Percentiles rank a stretch among this genome's conserved stretches.
Evolutionary conservation across 164 flowering plant genomes (phyloP).

Genomic region (Umbilicus rupestris): DNA sequence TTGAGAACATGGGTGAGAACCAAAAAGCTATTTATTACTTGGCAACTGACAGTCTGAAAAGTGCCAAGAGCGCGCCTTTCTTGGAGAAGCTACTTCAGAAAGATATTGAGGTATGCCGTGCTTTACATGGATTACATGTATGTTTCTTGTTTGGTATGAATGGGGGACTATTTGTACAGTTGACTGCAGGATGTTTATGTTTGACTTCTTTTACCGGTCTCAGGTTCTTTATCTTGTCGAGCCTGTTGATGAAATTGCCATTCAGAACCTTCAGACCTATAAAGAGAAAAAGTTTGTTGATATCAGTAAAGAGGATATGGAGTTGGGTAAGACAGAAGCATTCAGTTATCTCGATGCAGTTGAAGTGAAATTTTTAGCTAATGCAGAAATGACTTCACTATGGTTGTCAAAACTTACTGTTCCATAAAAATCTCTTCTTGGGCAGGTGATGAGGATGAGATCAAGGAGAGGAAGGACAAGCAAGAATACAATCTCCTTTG

Average conservation of each 20-base stretch:
- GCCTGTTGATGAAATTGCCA: slow-evolving; percentile 96
- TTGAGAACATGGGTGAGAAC: slow-evolving; percentile 88
- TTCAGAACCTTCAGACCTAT: slow-evolving; percentile 90
- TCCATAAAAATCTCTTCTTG: neutral
- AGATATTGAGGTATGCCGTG: slow-evolving; percentile 87
- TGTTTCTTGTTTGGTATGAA: neutral
- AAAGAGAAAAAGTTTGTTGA: slow-evolving; percentile 97
- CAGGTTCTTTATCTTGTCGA: slow-evolving; percentile 85
- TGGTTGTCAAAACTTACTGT: neutral
- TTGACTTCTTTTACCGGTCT: slow-evolving; percentile 4
- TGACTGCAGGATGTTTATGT: too few species aligned
- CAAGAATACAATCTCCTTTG: slow-evolving; percentile 81
- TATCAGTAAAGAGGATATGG: slow-evolving; percentile 96
- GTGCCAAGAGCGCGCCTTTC: slow-evolving; percentile 96
- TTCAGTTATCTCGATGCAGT: neutral
- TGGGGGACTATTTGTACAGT: neutral
- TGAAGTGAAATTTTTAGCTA: neutral
- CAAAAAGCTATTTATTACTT: slow-evolving; percentile 91
- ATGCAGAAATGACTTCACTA: neutral
- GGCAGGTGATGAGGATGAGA: slow-evolving; percentile 91
- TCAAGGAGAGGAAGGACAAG: slow-evolving; percentile 69
- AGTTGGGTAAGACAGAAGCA: slow-evolving; percentile 65
- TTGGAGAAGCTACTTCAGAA: slow-evolving; percentile 87
- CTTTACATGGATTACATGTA: neutral
- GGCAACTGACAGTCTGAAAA: slow-evolving; percentile 92